Conservation (phyloP, 352 stramenopile species). For the Globisporangium takayamanum region DNA sequence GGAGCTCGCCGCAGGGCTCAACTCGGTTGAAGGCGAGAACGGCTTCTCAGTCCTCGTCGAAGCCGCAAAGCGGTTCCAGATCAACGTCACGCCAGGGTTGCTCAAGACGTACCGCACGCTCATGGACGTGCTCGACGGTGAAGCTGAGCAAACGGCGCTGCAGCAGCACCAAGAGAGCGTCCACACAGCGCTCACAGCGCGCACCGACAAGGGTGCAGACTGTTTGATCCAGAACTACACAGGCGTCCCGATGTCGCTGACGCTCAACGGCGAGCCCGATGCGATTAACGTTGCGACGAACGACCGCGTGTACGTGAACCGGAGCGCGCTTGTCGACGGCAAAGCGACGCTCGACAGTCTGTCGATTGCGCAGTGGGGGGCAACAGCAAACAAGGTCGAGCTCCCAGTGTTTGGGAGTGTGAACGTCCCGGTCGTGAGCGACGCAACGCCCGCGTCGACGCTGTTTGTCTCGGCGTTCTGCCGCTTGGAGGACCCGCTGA, state of each 20-base stretch:
- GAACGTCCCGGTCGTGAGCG: constrained; percentile 48
- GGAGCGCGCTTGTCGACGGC: constrained; percentile 23
- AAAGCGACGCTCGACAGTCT: constrained; percentile 35
- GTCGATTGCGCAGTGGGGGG: constrained; percentile 57
- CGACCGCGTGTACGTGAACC: constrained; percentile 33
- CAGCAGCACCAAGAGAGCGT: constrained; percentile 65
- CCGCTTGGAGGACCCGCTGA: constrained; percentile 56
- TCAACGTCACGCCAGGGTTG: constrained; percentile 67
- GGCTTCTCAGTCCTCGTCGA: constrained; percentile 56
- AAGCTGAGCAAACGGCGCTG: constrained; percentile 48
- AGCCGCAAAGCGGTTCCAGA: constrained; percentile 62
- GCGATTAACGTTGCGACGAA: constrained; percentile 38
- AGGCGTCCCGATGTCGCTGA: constrained; percentile 46
- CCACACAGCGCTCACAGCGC: constrained; percentile 26
- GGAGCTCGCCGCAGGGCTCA: constrained; percentile 49
- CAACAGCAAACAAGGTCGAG: constrained; percentile 25
- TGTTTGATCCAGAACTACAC: constrained; percentile 72
- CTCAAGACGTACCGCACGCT: constrained; percentile 72
- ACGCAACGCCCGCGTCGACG: constrained; percentile 25
- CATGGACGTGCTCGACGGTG: constrained; percentile 69
- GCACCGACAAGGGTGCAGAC: constrained; percentile 33
- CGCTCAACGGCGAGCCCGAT: constrained; percentile 32
- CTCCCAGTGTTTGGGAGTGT: constrained; percentile 56
- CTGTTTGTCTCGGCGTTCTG: constrained; percentile 66
- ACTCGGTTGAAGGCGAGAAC: constrained; percentile 49